These are phyloP conservation scores for Bifiguratus adelaidae DNA, from an alignment of 192 early-diverging fungal genomes.

Conservation along the genomic window DNA sequence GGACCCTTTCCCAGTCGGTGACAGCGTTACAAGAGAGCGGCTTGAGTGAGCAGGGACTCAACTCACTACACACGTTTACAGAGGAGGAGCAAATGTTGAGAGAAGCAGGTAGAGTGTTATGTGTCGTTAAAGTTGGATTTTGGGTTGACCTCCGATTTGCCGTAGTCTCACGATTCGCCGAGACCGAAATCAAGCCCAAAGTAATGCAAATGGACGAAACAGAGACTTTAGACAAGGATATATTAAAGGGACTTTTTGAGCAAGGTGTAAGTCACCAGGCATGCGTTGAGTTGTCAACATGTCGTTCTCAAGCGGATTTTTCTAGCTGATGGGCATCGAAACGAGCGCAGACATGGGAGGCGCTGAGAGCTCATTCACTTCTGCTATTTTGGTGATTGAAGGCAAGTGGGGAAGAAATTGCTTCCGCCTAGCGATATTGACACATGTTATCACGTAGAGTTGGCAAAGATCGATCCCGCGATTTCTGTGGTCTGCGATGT, in stretches of 20 bases:
- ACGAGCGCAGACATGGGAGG: conserved; percentile 72
- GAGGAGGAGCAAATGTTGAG: conserved; percentile 2
- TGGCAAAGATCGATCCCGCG: conserved; percentile 93
- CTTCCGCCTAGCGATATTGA: background rate
- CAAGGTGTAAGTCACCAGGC: conserved; percentile 53
- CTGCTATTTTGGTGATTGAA: conserved; percentile 80
- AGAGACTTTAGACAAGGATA: conserved; percentile 66
- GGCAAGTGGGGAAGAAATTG: conserved; percentile 14
- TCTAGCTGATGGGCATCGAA: conserved; percentile 89
- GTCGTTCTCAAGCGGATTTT: background rate
- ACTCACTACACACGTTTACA: background rate
- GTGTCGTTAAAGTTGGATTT: too few species aligned
- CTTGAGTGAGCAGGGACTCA: too few species aligned
- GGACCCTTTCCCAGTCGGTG: too few species aligned
- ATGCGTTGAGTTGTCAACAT: background rate
- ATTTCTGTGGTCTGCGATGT: conserved; percentile 89
- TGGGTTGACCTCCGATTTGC: too few species aligned
- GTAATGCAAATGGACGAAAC: conserved; percentile 87
- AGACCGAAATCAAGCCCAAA: conserved; percentile 73
- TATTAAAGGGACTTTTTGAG: conserved; percentile 82
- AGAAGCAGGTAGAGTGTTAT: background rate
- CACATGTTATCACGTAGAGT: conserved; percentile 35
- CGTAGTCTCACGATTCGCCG: conserved; percentile 79
- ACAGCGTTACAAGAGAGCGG: too few species aligned
- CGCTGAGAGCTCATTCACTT: conserved; percentile 68